Evolutionary conservation across 768 basidiomycete species (phyloP), one percentile per base, ranked within the genome.

Genomic region (Lactarius tabidus): DNA sequence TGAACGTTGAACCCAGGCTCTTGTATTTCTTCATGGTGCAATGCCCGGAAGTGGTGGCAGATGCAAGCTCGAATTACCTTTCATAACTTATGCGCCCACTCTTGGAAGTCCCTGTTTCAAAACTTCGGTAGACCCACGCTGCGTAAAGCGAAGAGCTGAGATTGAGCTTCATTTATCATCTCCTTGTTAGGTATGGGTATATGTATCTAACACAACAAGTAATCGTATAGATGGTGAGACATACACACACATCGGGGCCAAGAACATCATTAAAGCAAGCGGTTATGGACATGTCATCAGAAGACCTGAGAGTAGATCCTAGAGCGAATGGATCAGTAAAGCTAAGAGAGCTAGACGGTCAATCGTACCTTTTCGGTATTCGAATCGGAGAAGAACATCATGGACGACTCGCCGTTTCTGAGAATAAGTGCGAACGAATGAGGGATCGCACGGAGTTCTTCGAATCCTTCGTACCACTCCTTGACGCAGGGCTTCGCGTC

Each of bases 391-490:
- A 62, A 68, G 20, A 68, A 29, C 60, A 57, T 59, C 51, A 63
- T n/a, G 23, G 66, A 29, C 28, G 66, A 33, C 38, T 62, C 57
- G 36, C 54, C 65, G 41, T 63, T 60, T 53, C 39, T 5, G 38
- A 67, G 55, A 23, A 43, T 54, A 54, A 68, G 56, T 6, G 60
- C 67, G 36, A 68, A 67, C 12, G 67, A 59, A 51, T 68, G 57
- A 23, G 67, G 60, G n/a, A 68, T 67, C 18, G 67, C 57, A 35
- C 67, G 65, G 14, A 68, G 53, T 45, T 68, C 67, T 26, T 68
- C 67, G 26, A 67, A 68, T 15, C 67, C 67, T 29, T 68, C 66
- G 54, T 62, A 54, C 67, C 67, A 68, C 48, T 68, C 67, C 29
- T 67, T 67, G 23, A 59, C 36, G 3, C 23, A 45, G 3, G 56